Evolutionary conservation across 352 stramenopile species (phyloP), one percentile per base, ranked within the genome.

Genomic region (Phytopythium chamaehyphon): DNA sequence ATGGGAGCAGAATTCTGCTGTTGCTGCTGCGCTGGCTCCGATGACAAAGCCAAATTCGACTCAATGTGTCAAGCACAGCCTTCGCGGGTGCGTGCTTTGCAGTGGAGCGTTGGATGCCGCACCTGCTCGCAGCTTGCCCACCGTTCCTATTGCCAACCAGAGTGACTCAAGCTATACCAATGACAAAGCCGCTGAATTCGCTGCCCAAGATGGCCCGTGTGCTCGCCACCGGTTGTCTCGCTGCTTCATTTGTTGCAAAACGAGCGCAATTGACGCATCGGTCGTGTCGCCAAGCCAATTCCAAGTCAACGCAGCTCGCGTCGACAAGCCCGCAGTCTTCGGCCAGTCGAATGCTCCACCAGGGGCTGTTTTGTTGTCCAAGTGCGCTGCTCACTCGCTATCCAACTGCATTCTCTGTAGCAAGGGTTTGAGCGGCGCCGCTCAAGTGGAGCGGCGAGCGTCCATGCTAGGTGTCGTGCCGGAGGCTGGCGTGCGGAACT

Each of bases 391-490:
- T 1, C 81, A 91, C 43, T 57, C 64, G 19, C 71, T 91, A 8
- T 59, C 65, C n/a, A 91, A 88, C 48, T 91, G 81, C 31, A 78
- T 89, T 38, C 56, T 90, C 12, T 91, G 81, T 21, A 14, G 47
- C 47, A 51, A 36, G 28, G 28, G 6, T 22, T 42, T 14, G 37
- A 42, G 37, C 37, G 37, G 37, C 2, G 18, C 18, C 37, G 16
- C 46, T 55, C 40, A 33, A 35, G 28, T 33, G 28, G 28, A 33
- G 28, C 5, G 28, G 28, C 28, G 28, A 33, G 28, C 28, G 28
- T 33, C 28, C 28, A 33, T 33, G 28, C 9, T 9, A 33, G 9
- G 28, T 33, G 28, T 33, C 28, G 33, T 21, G 19, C 19, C 33
- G 5, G 19, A 26, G 3, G 39, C n/a, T 50, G 28, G 22, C 23